Conservation (phyloP, 148 eudicot species). For the Nepenthes gracilis region DNA sequence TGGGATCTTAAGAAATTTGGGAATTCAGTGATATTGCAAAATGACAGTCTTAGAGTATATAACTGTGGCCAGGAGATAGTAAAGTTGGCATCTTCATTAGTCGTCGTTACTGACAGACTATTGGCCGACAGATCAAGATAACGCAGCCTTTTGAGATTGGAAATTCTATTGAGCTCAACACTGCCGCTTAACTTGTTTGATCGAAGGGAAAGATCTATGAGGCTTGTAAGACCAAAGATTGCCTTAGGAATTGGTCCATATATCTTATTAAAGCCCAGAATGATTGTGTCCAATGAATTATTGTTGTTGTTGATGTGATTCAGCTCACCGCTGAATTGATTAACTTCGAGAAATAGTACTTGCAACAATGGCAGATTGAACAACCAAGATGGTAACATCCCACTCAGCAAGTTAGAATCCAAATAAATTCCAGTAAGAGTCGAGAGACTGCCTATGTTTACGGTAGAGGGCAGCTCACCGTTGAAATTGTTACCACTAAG, state of each 20-base stretch:
- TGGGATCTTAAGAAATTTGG: no score
- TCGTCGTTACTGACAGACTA: no score
- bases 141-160: no score
- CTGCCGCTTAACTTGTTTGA: conserved; percentile 15
- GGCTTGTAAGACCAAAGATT: conserved; percentile 4
- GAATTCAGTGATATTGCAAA: no score
- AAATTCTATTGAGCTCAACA: no score
- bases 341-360: background rate
- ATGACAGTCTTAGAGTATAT: no score
- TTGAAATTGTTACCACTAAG: background rate
- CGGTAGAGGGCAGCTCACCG: background rate
- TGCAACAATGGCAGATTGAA: conserved; percentile 7
- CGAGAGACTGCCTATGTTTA: background rate
- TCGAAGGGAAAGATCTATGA: background rate
- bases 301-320: background rate
- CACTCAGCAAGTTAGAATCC: conserved; percentile 4
- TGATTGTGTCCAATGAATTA: background rate
- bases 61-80: no score
- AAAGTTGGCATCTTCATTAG: no score
- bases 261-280: background rate
- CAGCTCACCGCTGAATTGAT: background rate
- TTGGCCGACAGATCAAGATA: no score
- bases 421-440: background rate
- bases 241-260: conserved; percentile 5
- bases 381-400: conserved; percentile 18